These are phyloP conservation scores for Hygrocybe punicea DNA, from an alignment of 768 basidiomycete species.

Conservation along the genomic window DNA sequence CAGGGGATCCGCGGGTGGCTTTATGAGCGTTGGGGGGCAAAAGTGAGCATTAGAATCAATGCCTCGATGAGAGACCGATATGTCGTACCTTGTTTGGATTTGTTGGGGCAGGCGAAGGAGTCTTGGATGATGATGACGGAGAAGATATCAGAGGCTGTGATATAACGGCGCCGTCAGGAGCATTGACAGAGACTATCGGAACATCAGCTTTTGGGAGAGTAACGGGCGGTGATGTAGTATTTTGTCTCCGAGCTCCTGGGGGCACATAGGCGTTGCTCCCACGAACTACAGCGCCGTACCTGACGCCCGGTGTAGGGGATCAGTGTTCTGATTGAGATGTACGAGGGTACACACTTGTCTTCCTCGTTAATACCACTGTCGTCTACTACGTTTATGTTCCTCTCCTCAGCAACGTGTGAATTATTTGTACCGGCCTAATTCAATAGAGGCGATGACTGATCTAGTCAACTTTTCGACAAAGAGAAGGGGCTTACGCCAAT, in stretches of 20 bases:
- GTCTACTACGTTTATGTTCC: constrained; percentile 56
- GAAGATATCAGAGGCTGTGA: constrained; percentile 37
- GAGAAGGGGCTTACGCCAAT: constrained; percentile 56
- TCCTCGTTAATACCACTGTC: constrained; percentile 86
- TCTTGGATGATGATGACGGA: constrained; percentile 48
- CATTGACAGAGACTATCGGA: constrained; percentile 74
- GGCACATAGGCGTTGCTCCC: constrained; percentile 89
- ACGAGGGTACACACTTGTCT: constrained; percentile 68
- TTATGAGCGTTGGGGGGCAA: constrained; percentile 11
- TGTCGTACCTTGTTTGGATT: constrained; percentile 49
- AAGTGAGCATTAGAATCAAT: neutral
- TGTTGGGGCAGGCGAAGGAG: constrained; percentile 62
- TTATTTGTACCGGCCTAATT: constrained; percentile 62
- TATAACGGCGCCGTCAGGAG: constrained; percentile 63
- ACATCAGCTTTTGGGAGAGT: constrained; percentile 45
- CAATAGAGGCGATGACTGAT: constrained; percentile 9
- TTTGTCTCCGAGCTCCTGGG: constrained; percentile 73
- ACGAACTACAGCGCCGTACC: constrained; percentile 91
- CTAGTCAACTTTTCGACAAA: constrained; percentile 5
- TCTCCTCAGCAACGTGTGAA: constrained; percentile 87
- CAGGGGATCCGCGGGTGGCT: constrained; percentile 73
- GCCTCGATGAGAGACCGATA: neutral
- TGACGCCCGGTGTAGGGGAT: constrained; percentile 36
- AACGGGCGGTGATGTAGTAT: constrained; percentile 29
- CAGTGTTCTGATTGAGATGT: constrained; percentile 15